These are phyloP conservation scores for Wickerhamiella spandovensis DNA, from an alignment of 805 yeast genomes.

Conservation along the genomic window DNA sequence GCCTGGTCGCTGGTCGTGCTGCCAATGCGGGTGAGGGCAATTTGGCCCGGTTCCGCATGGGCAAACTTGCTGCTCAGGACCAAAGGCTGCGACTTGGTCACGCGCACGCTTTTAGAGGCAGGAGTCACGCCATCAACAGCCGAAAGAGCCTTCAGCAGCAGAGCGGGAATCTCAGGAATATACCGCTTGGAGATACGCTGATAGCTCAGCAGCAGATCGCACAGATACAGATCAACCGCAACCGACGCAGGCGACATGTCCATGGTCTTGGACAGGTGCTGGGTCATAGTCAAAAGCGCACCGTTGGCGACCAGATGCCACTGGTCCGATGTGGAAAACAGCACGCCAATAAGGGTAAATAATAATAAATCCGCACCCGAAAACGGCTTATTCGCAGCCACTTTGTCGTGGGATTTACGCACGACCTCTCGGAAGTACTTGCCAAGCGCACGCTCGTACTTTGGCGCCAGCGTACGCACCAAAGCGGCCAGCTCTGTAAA, in stretches of 20 bases:
- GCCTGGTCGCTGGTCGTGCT: constrained; percentile 4
- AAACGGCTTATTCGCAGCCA: constrained; percentile 22
- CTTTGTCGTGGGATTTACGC: constrained; percentile 39
- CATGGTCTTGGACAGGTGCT: constrained; percentile 45
- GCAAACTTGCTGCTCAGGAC: constrained; percentile 1
- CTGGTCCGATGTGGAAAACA: constrained; percentile 91
- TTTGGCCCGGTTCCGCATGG: constrained; percentile 17
- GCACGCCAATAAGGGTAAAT: constrained; percentile 55
- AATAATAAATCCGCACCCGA: constrained; percentile 46
- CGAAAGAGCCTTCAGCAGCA: constrained; percentile 24
- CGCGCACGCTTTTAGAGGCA: constrained; percentile 4
- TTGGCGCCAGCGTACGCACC: constrained; percentile 43
- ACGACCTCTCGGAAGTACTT: constrained; percentile 48
- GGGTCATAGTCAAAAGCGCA: constrained; percentile 56
- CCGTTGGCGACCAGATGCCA: constrained; percentile 89
- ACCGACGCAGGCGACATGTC: constrained; percentile 30
- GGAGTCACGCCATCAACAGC: constrained; percentile 5
- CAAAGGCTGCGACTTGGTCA: background rate
- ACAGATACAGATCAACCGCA: constrained; percentile 51
- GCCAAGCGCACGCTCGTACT: constrained; percentile 51
- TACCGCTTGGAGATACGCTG: constrained; percentile 71
- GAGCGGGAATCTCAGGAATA: constrained; percentile 62
- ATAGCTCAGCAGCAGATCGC: constrained; percentile 51
- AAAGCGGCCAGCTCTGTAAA: constrained; percentile 26
- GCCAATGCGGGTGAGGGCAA: constrained; percentile 7